Evolutionary conservation across 2,329 filamentous ascomycete species (phyloP).

Genomic region (Trichoderma hamatum): DNA sequence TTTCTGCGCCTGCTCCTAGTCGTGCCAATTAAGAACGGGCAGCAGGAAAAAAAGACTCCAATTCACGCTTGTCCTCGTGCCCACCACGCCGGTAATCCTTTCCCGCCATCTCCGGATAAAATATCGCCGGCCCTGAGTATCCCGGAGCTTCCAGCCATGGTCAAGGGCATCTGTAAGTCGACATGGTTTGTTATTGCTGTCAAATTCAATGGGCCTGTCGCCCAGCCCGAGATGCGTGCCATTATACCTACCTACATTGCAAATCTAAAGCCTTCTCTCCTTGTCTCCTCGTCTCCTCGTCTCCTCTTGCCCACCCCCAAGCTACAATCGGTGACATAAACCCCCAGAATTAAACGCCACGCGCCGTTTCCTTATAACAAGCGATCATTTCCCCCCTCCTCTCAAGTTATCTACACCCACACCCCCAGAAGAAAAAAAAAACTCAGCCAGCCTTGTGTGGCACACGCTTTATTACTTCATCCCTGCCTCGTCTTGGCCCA

Average conservation of each 20-base stretch:
- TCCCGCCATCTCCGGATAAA: constrained; percentile 8
- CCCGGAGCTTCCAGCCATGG: constrained; percentile 28
- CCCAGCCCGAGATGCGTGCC: neutral
- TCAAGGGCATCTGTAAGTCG: constrained; percentile 27
- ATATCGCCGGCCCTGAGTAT: neutral
- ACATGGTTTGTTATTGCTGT: neutral
- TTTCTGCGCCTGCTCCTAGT: neutral
- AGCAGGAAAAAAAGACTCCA: neutral
- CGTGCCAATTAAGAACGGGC: neutral
- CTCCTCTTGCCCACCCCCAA: neutral
- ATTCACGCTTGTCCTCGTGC: neutral
- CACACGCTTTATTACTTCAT: constrained; percentile 8
- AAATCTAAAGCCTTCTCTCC: neutral
- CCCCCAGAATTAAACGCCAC: neutral
- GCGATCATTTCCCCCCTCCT: neutral
- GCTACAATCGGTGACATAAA: neutral
- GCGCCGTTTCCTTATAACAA: neutral
- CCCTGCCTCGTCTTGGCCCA: constrained; percentile 13
- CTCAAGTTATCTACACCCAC: neutral
- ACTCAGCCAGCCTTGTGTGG: constrained; percentile 5
- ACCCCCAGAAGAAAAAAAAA: neutral
- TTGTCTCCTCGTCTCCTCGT: neutral
- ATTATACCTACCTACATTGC: neutral
- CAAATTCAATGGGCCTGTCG: neutral
- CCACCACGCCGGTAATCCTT: neutral